Percentiles rank a stretch among this genome's conserved stretches.
These are phyloP conservation scores for Tylopilus rubrobrunneus DNA, from an alignment of 768 basidiomycete species.

Conservation along the genomic window DNA sequence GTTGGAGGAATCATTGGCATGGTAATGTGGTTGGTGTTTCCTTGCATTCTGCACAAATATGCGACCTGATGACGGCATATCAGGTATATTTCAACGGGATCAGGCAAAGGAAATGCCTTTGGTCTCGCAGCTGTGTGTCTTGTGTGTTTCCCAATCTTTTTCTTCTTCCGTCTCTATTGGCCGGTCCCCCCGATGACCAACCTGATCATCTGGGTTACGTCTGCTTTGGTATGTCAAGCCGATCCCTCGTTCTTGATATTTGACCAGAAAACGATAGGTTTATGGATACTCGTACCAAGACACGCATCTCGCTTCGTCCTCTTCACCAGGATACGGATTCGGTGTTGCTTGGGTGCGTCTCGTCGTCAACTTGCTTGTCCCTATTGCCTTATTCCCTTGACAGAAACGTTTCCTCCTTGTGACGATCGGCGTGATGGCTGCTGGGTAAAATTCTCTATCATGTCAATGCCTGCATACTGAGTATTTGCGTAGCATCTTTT, in stretches of 20 bases:
- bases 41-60: neutral
- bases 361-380: neutral
- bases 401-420: conserved; percentile 71
- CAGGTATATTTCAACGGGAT: conserved; percentile 71
- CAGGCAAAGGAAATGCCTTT: conserved; percentile 56
- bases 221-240: conserved; percentile 45
- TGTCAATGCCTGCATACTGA: neutral
- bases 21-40: conserved; percentile 54
- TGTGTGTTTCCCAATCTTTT: conserved; percentile 70
- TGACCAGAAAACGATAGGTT: conserved; percentile 39
- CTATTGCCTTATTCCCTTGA: neutral
- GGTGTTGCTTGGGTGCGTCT: conserved; percentile 67
- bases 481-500: conserved; percentile 48
- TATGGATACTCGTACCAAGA: conserved; percentile 75
- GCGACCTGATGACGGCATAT: neutral
- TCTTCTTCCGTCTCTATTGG: conserved; percentile 69
- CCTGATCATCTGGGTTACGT: conserved; percentile 63
- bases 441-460: conserved; percentile 50
- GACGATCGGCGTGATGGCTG: conserved; percentile 65
- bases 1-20: conserved; percentile 60
- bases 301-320: conserved; percentile 42
- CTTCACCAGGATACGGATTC: conserved; percentile 56
- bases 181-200: conserved; percentile 72
- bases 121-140: conserved; percentile 67
- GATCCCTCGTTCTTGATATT: neutral